These are phyloP conservation scores for Atkinsonella texensis DNA, from an alignment of 2,329 filamentous ascomycete species.

Conservation along the genomic window DNA sequence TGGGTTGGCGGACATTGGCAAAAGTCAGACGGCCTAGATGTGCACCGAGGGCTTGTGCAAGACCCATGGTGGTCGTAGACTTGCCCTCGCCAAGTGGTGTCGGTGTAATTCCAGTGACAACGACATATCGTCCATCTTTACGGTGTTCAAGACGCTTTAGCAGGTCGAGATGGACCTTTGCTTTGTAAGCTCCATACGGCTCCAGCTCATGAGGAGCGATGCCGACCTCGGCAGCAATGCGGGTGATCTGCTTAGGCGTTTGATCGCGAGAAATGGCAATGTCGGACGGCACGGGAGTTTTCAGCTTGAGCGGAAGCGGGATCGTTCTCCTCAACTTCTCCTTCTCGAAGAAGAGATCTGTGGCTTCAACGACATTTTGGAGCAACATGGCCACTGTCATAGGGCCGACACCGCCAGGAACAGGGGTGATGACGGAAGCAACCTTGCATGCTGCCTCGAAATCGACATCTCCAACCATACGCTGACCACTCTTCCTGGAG, in stretches of 20 bases:
- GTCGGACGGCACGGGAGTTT: conserved; percentile 81
- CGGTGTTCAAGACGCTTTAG: conserved; percentile 79
- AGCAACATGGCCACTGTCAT: conserved; percentile 99
- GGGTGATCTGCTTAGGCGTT: conserved; percentile 80
- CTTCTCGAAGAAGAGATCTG: conserved; percentile 67
- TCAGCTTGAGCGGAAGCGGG: conserved; percentile 71
- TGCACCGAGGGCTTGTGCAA: conserved; percentile 83
- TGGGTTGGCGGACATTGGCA: conserved; percentile 93
- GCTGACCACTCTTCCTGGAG: conserved; percentile 82
- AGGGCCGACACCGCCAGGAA: conserved; percentile 90
- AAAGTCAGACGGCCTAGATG: conserved; percentile 82
- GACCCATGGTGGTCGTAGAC: conserved; percentile 92
- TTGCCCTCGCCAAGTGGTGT: conserved; percentile 96
- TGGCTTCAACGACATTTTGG: conserved; percentile 85
- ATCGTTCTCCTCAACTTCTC: conserved; percentile 70
- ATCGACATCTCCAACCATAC: conserved; percentile 91
- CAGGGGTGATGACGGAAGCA: conserved; percentile 87
- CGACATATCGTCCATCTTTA: conserved; percentile 77
- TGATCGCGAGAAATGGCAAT: conserved; percentile 86
- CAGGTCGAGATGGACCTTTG: conserved; percentile 77
- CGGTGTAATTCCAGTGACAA: conserved; percentile 91
- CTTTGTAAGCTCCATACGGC: conserved; percentile 90
- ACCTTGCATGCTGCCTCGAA: conserved; percentile 75
- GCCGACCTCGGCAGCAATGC: conserved; percentile 74
- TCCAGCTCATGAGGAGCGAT: conserved; percentile 84